Conservation (phyloP, 2,329 filamentous ascomycete genomes). For the Diplodia scrobiculata region DNA sequence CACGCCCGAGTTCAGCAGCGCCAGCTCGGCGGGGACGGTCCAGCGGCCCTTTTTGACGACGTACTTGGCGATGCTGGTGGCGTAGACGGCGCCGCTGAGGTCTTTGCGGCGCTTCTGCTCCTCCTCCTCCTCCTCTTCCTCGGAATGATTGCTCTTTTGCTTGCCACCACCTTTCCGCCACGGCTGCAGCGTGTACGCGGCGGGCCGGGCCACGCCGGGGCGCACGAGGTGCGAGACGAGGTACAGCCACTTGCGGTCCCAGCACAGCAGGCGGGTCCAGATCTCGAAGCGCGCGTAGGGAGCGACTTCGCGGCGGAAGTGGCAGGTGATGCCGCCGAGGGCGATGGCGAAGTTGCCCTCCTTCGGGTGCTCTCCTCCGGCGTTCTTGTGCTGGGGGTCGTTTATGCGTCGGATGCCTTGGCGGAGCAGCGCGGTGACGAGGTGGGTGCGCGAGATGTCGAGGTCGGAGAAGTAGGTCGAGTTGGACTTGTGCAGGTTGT, state of each 20-base stretch:
- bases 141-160: not conserved
- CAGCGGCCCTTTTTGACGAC: slow-evolving; percentile 62
- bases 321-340: slow-evolving; percentile 52
- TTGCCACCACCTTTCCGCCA: slow-evolving; percentile 43
- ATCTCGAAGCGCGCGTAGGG: slow-evolving; percentile 52
- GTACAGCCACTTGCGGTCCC: slow-evolving; percentile 57
- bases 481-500: slow-evolving; percentile 82
- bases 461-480: slow-evolving; percentile 86
- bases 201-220: slow-evolving; percentile 46
- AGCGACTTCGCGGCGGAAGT: slow-evolving; percentile 52
- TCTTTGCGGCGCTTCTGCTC: slow-evolving; percentile 33
- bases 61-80: slow-evolving; percentile 54
- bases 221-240: slow-evolving; percentile 52
- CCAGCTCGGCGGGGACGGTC: slow-evolving; percentile 78
- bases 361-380: no score
- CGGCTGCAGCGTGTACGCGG: slow-evolving; percentile 50
- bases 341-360: slow-evolving; percentile 44
- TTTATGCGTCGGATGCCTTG: slow-evolving; percentile 43
- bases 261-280: slow-evolving; percentile 52
- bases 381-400: not conserved
- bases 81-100: slow-evolving; percentile 51
- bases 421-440: slow-evolving; percentile 62
- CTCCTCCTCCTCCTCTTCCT: slow-evolving; percentile 36
- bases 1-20: slow-evolving; percentile 71
- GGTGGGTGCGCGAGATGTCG: slow-evolving; percentile 78